These are phyloP conservation scores for Paecilomyces formosus DNA, from an alignment of 2,329 filamentous ascomycete species.

Conservation along the genomic window DNA sequence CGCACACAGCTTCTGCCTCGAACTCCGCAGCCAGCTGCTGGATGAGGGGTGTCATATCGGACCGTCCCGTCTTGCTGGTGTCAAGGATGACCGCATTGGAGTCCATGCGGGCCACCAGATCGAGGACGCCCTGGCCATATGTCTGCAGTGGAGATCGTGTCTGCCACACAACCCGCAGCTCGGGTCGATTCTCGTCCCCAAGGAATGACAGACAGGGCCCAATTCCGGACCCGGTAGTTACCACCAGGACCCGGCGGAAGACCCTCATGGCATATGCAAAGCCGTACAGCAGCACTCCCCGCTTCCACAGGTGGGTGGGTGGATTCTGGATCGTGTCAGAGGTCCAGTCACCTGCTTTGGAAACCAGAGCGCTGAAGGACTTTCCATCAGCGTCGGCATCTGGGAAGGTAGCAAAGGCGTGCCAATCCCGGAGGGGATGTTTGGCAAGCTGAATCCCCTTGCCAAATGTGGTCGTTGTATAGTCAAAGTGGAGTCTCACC, in stretches of 20 bases:
- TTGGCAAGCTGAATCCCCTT: constrained; percentile 55
- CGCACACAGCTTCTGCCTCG: constrained; percentile 60
- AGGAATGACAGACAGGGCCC: constrained; percentile 61
- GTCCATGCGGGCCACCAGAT: constrained; percentile 51
- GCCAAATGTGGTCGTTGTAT: constrained; percentile 52
- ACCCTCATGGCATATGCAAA: constrained; percentile 61
- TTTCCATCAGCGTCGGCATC: constrained; percentile 39
- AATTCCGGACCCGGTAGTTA: constrained; percentile 67
- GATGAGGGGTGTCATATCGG: constrained; percentile 53
- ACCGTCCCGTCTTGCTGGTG: constrained; percentile 52
- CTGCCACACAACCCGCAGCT: constrained; percentile 60
- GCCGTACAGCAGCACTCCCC: constrained; percentile 59
- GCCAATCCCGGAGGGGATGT: constrained; percentile 62
- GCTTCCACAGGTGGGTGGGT: constrained; percentile 58
- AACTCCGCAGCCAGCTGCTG: constrained; percentile 44
- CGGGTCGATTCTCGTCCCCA: constrained; percentile 36
- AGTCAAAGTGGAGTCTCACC: constrained; percentile 61
- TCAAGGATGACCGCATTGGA: constrained; percentile 60
- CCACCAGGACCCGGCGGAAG: constrained; percentile 58
- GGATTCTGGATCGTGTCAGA: constrained; percentile 53
- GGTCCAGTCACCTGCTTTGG: constrained; percentile 72
- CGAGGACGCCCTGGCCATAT: constrained; percentile 53
- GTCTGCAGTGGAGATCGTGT: constrained; percentile 55
- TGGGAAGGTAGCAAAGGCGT: constrained; percentile 68
- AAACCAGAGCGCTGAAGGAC: constrained; percentile 63